These are phyloP conservation scores for Cicer judaicum DNA, from an alignment of 306 rosid genomes.

Conservation along the genomic window DNA sequence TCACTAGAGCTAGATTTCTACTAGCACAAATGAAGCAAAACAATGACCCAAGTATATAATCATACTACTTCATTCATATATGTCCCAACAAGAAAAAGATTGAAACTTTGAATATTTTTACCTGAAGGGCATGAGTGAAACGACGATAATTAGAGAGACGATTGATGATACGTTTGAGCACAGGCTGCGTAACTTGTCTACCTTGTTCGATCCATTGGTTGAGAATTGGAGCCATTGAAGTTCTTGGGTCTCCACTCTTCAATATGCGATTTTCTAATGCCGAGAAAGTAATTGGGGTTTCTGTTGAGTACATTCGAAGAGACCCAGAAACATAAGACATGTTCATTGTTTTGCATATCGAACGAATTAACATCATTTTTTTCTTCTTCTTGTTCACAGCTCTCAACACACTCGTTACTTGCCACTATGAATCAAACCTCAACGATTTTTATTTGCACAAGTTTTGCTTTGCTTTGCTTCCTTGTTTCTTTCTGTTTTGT, in stretches of 20 bases:
- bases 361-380: slow-evolving; percentile 46
- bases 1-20: neutral
- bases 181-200: slow-evolving; percentile 37
- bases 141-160: slow-evolving; percentile 59
- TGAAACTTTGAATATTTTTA: neutral
- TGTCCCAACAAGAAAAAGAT: neutral
- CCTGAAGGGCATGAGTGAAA: slow-evolving; percentile 72
- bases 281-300: slow-evolving; percentile 31
- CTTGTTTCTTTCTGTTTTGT: no score
- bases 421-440: neutral
- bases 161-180: slow-evolving; percentile 46
- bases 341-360: slow-evolving; percentile 42
- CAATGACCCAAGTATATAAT: neutral
- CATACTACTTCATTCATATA: neutral
- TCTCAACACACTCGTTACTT: neutral
- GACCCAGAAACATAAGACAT: slow-evolving; percentile 33
- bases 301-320: slow-evolving; percentile 26
- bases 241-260: slow-evolving; percentile 48
- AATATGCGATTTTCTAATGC: slow-evolving; percentile 46
- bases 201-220: slow-evolving; percentile 70
- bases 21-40: slow-evolving; percentile 4
- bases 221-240: slow-evolving; percentile 54
- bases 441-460: neutral
- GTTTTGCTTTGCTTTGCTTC: no score
- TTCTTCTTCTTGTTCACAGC: neutral